These are phyloP conservation scores for Pestalotiopsis sp. DNA, from an alignment of 2,329 filamentous ascomycete species.

Conservation along the genomic window DNA sequence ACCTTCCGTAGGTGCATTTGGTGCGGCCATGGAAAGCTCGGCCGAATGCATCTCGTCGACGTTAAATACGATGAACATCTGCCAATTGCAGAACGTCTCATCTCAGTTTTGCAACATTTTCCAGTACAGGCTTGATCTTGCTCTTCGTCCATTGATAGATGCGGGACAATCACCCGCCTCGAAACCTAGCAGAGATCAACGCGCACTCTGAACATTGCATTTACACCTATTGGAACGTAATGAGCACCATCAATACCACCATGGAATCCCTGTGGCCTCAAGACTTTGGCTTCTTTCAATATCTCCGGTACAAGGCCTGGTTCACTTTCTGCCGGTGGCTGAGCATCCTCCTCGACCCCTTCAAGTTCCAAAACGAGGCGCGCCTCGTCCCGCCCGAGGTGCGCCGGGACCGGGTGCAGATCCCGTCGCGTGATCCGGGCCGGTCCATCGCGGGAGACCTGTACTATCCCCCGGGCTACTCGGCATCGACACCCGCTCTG, in stretches of 20 bases:
- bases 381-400: constrained; percentile 7
- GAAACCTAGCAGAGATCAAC: not conserved
- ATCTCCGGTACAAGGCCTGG: constrained; percentile 10
- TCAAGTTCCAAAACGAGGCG: constrained; percentile 5
- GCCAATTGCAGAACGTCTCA: not conserved
- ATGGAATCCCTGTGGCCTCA: constrained; percentile 3
- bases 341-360: not conserved
- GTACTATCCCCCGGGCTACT: constrained; percentile 14
- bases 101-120: not conserved
- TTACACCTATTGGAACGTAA: not conserved
- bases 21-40: not conserved
- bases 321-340: constrained; percentile 5
- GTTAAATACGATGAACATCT: not conserved
- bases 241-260: not conserved
- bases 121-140: not conserved
- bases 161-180: not conserved
- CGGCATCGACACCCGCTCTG: not conserved
- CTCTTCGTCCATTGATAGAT: not conserved
- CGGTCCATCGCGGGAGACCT: constrained; percentile 16
- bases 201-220: not conserved
- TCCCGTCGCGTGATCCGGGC: constrained; percentile 18
- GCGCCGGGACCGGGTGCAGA: constrained; percentile 2
- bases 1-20: not conserved
- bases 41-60: not conserved
- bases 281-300: constrained; percentile 11